These are phyloP conservation scores for Conoideocrella luteorostrata DNA, from an alignment of 2,329 filamentous ascomycete genomes.

Conservation along the genomic window DNA sequence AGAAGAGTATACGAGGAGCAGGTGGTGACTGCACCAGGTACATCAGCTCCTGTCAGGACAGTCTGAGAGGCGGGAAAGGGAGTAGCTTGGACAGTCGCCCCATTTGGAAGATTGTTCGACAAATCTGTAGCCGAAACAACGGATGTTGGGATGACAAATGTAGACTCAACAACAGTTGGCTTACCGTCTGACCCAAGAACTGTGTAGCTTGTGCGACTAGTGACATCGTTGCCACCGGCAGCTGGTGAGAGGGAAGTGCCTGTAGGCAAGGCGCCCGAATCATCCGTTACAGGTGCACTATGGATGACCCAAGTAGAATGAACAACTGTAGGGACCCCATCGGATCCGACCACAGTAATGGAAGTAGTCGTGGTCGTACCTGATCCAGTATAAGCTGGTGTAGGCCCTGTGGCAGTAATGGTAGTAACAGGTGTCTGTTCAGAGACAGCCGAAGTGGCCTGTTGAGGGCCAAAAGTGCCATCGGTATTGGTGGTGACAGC, in stretches of 20 bases:
- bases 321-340: constrained; percentile 10
- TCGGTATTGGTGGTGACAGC: not conserved
- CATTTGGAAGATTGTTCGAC: constrained; percentile 10
- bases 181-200: constrained; percentile 25
- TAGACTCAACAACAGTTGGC: constrained; percentile 28
- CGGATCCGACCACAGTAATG: constrained; percentile 8
- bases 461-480: constrained; percentile 3
- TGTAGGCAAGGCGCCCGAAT: constrained; percentile 5
- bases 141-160: constrained; percentile 21
- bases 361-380: constrained; percentile 6
- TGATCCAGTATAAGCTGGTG: constrained; percentile 6
- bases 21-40: constrained; percentile 15
- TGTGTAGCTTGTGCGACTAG: constrained; percentile 17
- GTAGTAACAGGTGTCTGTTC: constrained; percentile 8
- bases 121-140: constrained; percentile 9
- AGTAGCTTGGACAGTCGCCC: constrained; percentile 6
- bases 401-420: constrained; percentile 7
- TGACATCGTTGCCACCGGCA: constrained; percentile 9
- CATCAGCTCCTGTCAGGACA: constrained; percentile 10
- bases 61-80: constrained; percentile 5
- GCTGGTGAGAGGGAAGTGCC: constrained; percentile 2
- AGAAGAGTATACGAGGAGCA: constrained; percentile 23
- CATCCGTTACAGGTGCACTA: constrained; percentile 5
- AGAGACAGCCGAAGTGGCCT: not conserved
- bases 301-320: constrained; percentile 9